Conservation (phyloP, 2,329 filamentous ascomycete species). For the Tolypocladium endophyticum region DNA sequence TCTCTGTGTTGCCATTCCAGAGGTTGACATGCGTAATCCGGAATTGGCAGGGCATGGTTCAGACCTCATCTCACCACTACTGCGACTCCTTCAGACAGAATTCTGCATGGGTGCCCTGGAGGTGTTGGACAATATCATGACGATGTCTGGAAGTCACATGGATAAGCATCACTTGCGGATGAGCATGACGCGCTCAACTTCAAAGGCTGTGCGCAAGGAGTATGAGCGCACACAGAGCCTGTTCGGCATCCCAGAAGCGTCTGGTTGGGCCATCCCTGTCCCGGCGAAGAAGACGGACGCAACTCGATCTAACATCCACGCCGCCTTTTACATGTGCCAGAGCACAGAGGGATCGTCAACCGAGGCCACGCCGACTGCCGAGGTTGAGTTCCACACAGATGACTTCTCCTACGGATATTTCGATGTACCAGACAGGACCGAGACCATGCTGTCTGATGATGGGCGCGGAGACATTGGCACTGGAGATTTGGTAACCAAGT, state of each 20-base stretch:
- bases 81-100: slow-evolving; percentile 83
- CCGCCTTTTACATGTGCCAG: slow-evolving; percentile 89
- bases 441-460: slow-evolving; percentile 90
- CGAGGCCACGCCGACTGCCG: slow-evolving; percentile 61
- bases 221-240: slow-evolving; percentile 90
- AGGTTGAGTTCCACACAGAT: slow-evolving; percentile 87
- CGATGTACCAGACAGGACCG: slow-evolving; percentile 59
- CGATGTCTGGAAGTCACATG: slow-evolving; percentile 82
- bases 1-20: slow-evolving; percentile 72
- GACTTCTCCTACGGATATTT: slow-evolving; percentile 80
- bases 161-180: slow-evolving; percentile 92
- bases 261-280: slow-evolving; percentile 91
- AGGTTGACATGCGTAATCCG: slow-evolving; percentile 85
- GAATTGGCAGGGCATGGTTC: slow-evolving; percentile 87
- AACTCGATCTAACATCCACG: slow-evolving; percentile 86
- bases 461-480: slow-evolving; percentile 54
- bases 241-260: slow-evolving; percentile 92
- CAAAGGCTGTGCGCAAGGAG: slow-evolving; percentile 79
- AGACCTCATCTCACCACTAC: slow-evolving; percentile 85
- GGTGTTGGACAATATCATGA: slow-evolving; percentile 91
- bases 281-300: slow-evolving; percentile 81
- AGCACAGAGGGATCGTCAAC: slow-evolving; percentile 47
- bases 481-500: slow-evolving; percentile 70
- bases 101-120: slow-evolving; percentile 87
- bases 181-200: slow-evolving; percentile 91